Evolutionary conservation across 306 rosid genomes (phyloP).

Genomic region (Herpetospermum pedunculosum): DNA sequence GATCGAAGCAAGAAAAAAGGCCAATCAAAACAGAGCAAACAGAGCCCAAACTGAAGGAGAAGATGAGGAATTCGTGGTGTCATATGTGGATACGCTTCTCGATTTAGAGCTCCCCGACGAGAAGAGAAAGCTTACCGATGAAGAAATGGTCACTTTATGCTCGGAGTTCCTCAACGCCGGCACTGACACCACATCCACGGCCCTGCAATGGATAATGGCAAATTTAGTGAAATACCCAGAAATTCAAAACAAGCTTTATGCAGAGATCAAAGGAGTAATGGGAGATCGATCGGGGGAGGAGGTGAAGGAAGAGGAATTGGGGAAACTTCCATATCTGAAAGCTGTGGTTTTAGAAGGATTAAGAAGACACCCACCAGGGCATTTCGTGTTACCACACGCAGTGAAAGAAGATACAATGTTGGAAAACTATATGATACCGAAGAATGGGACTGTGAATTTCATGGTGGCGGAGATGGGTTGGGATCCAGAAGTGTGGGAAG

Average conservation of each 20-base stretch:
- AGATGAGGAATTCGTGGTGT: not conserved
- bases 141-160: slow-evolving; percentile 34
- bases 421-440: slow-evolving; percentile 29
- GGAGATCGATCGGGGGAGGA: slow-evolving; percentile 17
- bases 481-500: slow-evolving; percentile 47
- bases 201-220: slow-evolving; percentile 38
- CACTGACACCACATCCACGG: slow-evolving; percentile 32
- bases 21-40: not conserved
- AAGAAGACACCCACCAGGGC: too few species aligned
- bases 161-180: slow-evolving; percentile 38
- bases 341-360: slow-evolving; percentile 36
- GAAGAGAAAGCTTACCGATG: slow-evolving; percentile 17
- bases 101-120: slow-evolving; percentile 20
- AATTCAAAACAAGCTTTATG: slow-evolving; percentile 29
- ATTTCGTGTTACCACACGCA: too few species aligned
- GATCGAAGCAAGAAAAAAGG: slow-evolving; percentile 26
- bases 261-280: slow-evolving; percentile 25
- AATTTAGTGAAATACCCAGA: slow-evolving; percentile 35
- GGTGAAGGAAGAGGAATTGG: slow-evolving; percentile 29
- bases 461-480: slow-evolving; percentile 41
- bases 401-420: too few species aligned
- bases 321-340: slow-evolving; percentile 37
- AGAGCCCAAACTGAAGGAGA: slow-evolving; percentile 12
- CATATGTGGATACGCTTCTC: slow-evolving; percentile 34
- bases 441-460: slow-evolving; percentile 34